Evolutionary conservation across 345 rosid genomes (phyloP).

Genomic region (Ailanthus altissimus): DNA sequence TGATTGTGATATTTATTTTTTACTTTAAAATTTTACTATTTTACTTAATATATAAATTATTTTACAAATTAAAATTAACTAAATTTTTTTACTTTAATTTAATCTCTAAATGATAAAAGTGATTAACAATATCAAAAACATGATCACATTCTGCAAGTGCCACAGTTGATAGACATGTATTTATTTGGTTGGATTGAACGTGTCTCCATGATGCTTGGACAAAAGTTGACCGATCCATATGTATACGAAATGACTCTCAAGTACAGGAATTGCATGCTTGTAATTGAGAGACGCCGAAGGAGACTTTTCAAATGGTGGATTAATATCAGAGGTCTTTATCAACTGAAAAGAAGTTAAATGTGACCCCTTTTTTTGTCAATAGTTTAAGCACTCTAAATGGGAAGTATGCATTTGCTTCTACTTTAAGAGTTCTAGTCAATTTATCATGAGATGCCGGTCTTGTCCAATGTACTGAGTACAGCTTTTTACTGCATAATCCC

Average conservation of each 20-base stretch:
- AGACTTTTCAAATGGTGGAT: slow-evolving; percentile 11
- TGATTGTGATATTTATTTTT: no score
- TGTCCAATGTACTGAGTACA: background rate
- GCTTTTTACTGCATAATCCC: background rate
- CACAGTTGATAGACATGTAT: slow-evolving; percentile 6
- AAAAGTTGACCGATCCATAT: slow-evolving; percentile 24
- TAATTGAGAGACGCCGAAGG: slow-evolving; percentile 3
- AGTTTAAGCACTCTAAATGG: slow-evolving; percentile 4
- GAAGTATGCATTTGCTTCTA: slow-evolving; percentile 1
- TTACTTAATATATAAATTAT: no score
- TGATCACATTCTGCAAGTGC: background rate
- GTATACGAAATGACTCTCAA: background rate
- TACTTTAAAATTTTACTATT: no score
- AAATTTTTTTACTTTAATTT: no score
- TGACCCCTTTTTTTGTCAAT: slow-evolving; percentile 1
- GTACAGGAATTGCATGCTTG: background rate
- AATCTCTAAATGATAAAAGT: no score
- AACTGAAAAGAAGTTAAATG: slow-evolving; percentile 9
- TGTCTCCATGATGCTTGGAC: slow-evolving; percentile 37
- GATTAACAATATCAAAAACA: no score
- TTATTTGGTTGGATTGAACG: slow-evolving; percentile 1
- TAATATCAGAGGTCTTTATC: slow-evolving; percentile 20
- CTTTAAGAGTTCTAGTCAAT: slow-evolving; percentile 9
- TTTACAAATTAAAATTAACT: no score
- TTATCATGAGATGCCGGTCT: background rate